Evolutionary conservation across 2,329 filamentous ascomycete species (phyloP).

Genomic region (Pyrenochaeta sp.): DNA sequence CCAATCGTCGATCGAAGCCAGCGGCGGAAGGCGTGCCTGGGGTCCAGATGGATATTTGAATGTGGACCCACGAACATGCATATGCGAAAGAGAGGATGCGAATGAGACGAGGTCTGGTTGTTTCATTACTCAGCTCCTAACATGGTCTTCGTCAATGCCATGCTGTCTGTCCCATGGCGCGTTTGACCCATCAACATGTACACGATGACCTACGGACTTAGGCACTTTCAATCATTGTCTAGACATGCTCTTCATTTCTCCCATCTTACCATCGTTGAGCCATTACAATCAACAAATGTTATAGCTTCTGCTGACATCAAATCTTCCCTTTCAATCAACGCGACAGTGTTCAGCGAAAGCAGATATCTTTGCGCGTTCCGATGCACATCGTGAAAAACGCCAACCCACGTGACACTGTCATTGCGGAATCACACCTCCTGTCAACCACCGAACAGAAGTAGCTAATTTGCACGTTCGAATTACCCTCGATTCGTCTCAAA

Average conservation of each 20-base stretch:
- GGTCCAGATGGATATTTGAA: slow-evolving; percentile 12
- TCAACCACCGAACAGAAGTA: no score
- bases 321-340: not conserved
- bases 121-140: not conserved
- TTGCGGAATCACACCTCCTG: not conserved
- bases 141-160: not conserved
- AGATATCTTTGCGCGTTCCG: not conserved
- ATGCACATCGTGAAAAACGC: not conserved
- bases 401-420: not conserved
- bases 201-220: no score
- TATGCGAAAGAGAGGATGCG: slow-evolving; percentile 5
- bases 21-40: slow-evolving; percentile 16
- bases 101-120: not conserved
- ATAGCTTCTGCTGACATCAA: no score
- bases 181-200: not conserved
- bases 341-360: not conserved
- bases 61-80: slow-evolving; percentile 9
- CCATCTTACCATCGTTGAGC: no score
- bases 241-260: no score
- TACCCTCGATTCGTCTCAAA: no score
- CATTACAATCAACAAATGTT: no score
- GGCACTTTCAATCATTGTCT: no score
- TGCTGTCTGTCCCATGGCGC: not conserved
- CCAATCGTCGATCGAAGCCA: slow-evolving; percentile 22
- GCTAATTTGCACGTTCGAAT: no score